These are phyloP conservation scores for Suillus paluster DNA, from an alignment of 768 basidiomycete genomes.

Conservation along the genomic window DNA sequence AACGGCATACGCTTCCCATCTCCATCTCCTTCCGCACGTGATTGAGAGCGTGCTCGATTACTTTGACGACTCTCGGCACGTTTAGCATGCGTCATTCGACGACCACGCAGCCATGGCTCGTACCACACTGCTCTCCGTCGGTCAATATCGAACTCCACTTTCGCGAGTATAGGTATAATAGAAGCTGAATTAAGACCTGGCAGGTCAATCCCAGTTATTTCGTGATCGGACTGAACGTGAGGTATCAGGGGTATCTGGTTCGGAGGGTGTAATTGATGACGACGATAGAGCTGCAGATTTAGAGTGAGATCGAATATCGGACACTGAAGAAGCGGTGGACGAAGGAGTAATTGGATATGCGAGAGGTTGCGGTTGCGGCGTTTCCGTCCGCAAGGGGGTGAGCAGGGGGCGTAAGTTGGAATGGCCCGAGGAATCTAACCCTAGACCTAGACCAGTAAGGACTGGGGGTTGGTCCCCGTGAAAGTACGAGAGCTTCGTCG, in stretches of 20 bases:
- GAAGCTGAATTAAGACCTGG: slow-evolving; percentile 68
- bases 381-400: slow-evolving; percentile 45
- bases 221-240: slow-evolving; percentile 44
- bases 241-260: slow-evolving; percentile 59
- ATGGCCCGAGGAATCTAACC: slow-evolving; percentile 37
- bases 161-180: slow-evolving; percentile 84
- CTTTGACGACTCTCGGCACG: slow-evolving; percentile 49
- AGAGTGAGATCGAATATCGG: slow-evolving; percentile 49
- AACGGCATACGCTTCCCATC: slow-evolving; percentile 46
- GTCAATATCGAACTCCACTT: slow-evolving; percentile 96
- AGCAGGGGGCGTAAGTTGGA: slow-evolving; percentile 51
- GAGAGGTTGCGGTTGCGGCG: slow-evolving; percentile 39
- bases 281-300: slow-evolving; percentile 56
- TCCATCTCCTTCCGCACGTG: slow-evolving; percentile 24
- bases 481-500: slow-evolving; percentile 39
- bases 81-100: slow-evolving; percentile 64
- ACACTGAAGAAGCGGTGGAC: slow-evolving; percentile 55
- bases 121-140: slow-evolving; percentile 80
- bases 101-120: slow-evolving; percentile 77
- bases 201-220: slow-evolving; percentile 58
- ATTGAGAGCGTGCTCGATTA: slow-evolving; percentile 25
- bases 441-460: slow-evolving; percentile 51
- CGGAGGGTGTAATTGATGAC: slow-evolving; percentile 44
- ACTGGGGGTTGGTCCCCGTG: slow-evolving; percentile 41
- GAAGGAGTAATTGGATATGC: slow-evolving; percentile 37